Base-by-base conservation (phyloP, 495 filamentous ascomycete species). In the Penicillium subrubescens region DNA sequence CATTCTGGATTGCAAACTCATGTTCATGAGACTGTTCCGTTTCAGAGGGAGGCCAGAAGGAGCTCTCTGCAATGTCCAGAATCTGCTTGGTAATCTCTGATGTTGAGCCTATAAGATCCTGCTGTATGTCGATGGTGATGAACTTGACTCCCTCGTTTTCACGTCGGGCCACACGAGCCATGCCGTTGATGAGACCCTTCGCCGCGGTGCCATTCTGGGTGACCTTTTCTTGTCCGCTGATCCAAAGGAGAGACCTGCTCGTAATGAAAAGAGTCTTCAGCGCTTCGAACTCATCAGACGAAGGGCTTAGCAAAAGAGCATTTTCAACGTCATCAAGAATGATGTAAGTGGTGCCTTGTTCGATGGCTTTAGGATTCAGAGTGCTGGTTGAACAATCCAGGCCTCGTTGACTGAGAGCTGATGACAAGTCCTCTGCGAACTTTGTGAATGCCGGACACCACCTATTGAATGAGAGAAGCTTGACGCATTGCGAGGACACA, bases 121-220 rank as follows among this genome's bases (percentile, higher is more conserved):
- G 25, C 27, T 33, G 51, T 31, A 53, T 33, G 25, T 53, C 51
- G 51, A 53, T 53, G 25, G 51, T 53, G 17, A 53, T 53, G n/a
- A 53, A 53, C 4, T 53, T 53, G 51, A 53, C 27, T 8, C 51
- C 51, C 31, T 53, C 51, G 27, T 53, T 53, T n/a, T 53, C 51
- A 31, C 51, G 51, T 17, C 51, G 51, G 3, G 51, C 51, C 51
- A 53, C 51, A 33, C 51, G 51, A 2, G 51, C 51, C 51, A 53
- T 53, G 31, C 51, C 51, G 17, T 53, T 53, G 31, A 53, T 53
- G n/a, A 53, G 51, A 31, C 51, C 51, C 27, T 33, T 53, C 8
- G 51, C 51, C 1, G 51, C 51, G 12, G 19, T 17, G 51, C 31
- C 25, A 15, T 31, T 53, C n/a, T 53, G 12, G 6, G 14, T 33